These are phyloP conservation scores for Serendipita sp. DNA, from an alignment of 768 basidiomycete species.

Conservation along the genomic window DNA sequence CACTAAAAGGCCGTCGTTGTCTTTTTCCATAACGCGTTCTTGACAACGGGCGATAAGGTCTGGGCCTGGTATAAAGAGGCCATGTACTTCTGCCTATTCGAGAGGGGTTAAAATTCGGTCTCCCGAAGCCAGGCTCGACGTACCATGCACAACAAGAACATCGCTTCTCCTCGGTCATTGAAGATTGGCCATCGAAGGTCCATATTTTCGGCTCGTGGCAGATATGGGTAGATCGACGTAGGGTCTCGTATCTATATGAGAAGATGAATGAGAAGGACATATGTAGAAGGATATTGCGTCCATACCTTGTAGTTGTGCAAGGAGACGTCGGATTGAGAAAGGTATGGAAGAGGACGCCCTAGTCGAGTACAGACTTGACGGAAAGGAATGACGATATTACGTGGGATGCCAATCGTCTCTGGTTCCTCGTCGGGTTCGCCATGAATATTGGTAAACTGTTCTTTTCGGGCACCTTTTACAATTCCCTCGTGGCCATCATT, in stretches of 20 bases:
- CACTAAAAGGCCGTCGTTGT: background rate
- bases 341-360: background rate
- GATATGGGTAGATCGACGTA: background rate
- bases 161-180: background rate
- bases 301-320: background rate
- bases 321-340: background rate
- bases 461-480: background rate
- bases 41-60: background rate
- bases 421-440: slow-evolving; percentile 2
- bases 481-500: background rate
- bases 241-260: background rate
- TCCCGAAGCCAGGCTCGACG: background rate
- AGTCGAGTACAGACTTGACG: background rate
- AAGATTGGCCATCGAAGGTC: background rate
- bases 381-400: background rate
- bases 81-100: background rate
- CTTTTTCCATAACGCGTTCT: background rate
- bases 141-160: background rate
- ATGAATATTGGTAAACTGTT: background rate
- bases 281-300: background rate
- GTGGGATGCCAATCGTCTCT: background rate
- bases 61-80: background rate
- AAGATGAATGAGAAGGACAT: background rate
- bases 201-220: background rate
- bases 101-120: background rate